Evolutionary conservation across 176 grass and related monocot species (phyloP).

Genomic region (Lolium rigidum): DNA sequence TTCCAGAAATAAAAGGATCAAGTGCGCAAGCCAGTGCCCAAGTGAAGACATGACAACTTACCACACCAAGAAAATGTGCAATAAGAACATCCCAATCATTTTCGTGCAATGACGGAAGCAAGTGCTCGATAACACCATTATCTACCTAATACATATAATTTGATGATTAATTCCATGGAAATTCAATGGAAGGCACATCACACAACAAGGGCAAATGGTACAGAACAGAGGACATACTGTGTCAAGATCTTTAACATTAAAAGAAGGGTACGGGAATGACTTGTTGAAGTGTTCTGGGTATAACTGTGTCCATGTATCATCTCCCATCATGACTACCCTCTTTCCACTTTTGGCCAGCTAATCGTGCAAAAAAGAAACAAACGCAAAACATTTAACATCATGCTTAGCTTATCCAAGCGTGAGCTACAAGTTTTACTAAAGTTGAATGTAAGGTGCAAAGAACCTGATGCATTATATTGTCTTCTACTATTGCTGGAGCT

Average conservation of each 20-base stretch:
- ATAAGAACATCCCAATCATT: constrained; percentile 98
- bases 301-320: constrained; percentile 94
- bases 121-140: constrained; percentile 89
- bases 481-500: constrained; percentile 91
- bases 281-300: constrained; percentile 94
- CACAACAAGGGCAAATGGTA: constrained; percentile 11
- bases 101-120: constrained; percentile 77
- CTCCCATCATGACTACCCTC: constrained; percentile 95
- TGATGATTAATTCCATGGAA: constrained; percentile 8
- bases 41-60: constrained; percentile 53
- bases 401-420: constrained; percentile 15
- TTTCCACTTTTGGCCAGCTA: constrained; percentile 84
- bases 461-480: constrained; percentile 98
- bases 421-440: not conserved
- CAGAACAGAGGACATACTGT: constrained; percentile 60
- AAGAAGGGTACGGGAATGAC: constrained; percentile 95
- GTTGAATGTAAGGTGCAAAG: constrained; percentile 35
- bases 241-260: constrained; percentile 99
- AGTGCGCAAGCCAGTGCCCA: not conserved
- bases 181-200: constrained; percentile 3
- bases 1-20: constrained; percentile 32
- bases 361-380: constrained; percentile 40
- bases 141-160: constrained; percentile 71
- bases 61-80: constrained; percentile 98
- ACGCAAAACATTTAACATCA: not conserved